Base-by-base conservation (phyloP, 2,329 filamentous ascomycete species). In the Penicillium hordei region DNA sequence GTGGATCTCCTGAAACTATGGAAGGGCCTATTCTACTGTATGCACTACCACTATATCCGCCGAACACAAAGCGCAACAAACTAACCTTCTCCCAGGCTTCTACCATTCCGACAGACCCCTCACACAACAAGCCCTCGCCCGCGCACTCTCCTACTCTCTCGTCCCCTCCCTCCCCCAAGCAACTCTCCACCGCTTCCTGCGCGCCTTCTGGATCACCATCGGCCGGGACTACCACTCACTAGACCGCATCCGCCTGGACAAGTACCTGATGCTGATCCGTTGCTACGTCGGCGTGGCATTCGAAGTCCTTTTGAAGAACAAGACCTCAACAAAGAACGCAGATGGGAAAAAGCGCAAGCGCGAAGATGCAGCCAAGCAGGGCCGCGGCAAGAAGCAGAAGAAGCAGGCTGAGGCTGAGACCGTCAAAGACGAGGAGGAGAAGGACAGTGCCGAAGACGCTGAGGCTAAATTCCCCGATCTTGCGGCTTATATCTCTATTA, bases 61-160 rank as follows among this genome's bases (percentile, higher is more conserved):
- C 25, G 31, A 49, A 44, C n/a, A 42, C 2, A 39, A 10, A 42
- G 17, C 5, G 5, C 42, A 38, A 2, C 4, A 36, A 45, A 45
- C n/a, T 52, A 43, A 53, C 42, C 48, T 13, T n/a, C 49, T 40
- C n/a, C 27, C 48, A 82, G 89, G 88, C 70, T 85, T 94, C 69
- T 97, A 91, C 89, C 94, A 96, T 87, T 91, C 89, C 75, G 93
- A 97, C 81, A 90, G 92, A 48, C 88, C 92, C 12, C 78, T 87
- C n/a, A 88, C 90, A 3, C 93, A 97, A 79, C 92, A 96, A 80
- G 84, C 84, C 43, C 88, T 97, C 45, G 89, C 90, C 65, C 78
- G 82, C 64, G 88, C 93, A 61, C 88, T 97, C 55, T 89, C 92
- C 43, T 83, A 76, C 68, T 68, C 78, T 1, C 85, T 97, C 48